Conservation (phyloP, 495 filamentous ascomycete genomes). For the Hypoxylon perforatum region DNA sequence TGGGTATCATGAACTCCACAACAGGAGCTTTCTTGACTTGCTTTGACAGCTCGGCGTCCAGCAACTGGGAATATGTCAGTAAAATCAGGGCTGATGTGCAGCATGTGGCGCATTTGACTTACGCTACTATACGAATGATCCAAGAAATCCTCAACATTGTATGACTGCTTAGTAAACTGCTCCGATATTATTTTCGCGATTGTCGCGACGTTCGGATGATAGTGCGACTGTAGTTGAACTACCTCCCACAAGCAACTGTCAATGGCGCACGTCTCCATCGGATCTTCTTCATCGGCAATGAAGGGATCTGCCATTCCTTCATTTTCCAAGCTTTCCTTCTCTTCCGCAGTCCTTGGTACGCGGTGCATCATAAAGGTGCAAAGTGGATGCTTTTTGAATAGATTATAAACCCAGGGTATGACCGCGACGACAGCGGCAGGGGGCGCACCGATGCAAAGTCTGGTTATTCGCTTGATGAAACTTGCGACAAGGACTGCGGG, state of each 20-base stretch:
- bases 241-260: slow-evolving; percentile 97
- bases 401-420: slow-evolving; percentile 94
- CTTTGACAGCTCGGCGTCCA: slow-evolving; percentile 83
- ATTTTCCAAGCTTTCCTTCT: slow-evolving; percentile 65
- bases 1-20: slow-evolving; percentile 93
- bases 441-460: slow-evolving; percentile 84
- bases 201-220: slow-evolving; percentile 96
- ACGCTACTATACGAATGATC: slow-evolving; percentile 92
- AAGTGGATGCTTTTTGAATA: slow-evolving; percentile 87
- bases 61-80: slow-evolving; percentile 65
- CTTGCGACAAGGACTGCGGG: slow-evolving; percentile 90
- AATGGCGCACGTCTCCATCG: slow-evolving; percentile 84
- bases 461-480: slow-evolving; percentile 91
- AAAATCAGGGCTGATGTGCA: background rate
- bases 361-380: slow-evolving; percentile 97
- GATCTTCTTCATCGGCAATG: slow-evolving; percentile 76
- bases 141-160: slow-evolving; percentile 93
- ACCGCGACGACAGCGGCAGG: slow-evolving; percentile 88
- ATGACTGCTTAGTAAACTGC: slow-evolving; percentile 96
- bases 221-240: slow-evolving; percentile 87
- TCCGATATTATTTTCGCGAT: slow-evolving; percentile 93
- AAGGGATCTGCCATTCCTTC: slow-evolving; percentile 86
- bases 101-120: slow-evolving; percentile 51
- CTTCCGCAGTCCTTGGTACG: slow-evolving; percentile 67
- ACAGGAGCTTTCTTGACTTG: slow-evolving; percentile 86